These are phyloP conservation scores for Cordyceps cicadae DNA, from an alignment of 2,329 filamentous ascomycete species.

Conservation along the genomic window DNA sequence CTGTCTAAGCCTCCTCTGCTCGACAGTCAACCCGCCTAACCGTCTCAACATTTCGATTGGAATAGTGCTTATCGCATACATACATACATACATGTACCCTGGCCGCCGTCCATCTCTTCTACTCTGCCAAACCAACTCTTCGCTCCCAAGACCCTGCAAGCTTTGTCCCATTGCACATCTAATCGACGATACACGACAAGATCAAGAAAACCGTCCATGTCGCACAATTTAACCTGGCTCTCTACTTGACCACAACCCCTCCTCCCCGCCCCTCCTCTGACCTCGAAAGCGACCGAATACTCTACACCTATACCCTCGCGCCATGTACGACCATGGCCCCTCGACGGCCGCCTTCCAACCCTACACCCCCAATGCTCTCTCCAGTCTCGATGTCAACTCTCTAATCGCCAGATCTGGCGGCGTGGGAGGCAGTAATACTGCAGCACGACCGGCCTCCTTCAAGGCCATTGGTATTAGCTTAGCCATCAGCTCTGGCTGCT, in stretches of 20 bases:
- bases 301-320: not conserved
- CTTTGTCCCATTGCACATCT: not conserved
- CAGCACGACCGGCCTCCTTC: constrained; percentile 45
- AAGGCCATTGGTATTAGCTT: constrained; percentile 82
- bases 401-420: not conserved
- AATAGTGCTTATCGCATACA: not conserved
- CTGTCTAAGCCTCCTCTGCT: constrained; percentile 3
- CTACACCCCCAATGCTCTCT: not conserved
- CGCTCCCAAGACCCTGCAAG: not conserved
- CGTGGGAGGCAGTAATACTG: not conserved
- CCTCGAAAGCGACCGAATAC: not conserved
- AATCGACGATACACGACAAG: not conserved
- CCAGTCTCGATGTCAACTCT: not conserved
- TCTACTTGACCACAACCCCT: not conserved
- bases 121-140: not conserved
- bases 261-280: not conserved
- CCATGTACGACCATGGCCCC: constrained; percentile 8
- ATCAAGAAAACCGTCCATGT: not conserved
- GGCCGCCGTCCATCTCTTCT: not conserved
- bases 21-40: not conserved
- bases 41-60: not conserved
- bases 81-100: not conserved
- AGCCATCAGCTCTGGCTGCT: constrained; percentile 77
- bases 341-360: constrained; percentile 5
- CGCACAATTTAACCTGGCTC: not conserved